These are phyloP conservation scores for Ailanthus altissimus DNA, from an alignment of 345 rosid genomes.

Conservation along the genomic window DNA sequence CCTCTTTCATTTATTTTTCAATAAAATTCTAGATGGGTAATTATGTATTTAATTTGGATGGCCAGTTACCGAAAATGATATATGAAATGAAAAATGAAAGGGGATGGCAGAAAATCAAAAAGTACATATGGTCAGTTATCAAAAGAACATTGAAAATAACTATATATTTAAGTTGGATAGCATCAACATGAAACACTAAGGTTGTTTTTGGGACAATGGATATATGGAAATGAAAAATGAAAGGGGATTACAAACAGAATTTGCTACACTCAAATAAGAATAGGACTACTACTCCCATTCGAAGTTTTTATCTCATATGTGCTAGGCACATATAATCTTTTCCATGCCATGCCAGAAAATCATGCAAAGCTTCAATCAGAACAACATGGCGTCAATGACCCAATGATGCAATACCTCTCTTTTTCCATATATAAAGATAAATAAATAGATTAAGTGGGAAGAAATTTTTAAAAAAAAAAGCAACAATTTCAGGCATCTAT, in stretches of 20 bases:
- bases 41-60: not conserved
- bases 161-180: no score
- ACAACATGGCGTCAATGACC: not conserved
- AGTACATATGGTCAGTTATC: no score
- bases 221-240: not conserved
- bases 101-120: no score
- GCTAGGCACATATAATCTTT: not conserved
- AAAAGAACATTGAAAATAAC: not conserved
- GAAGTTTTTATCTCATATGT: not conserved
- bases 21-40: not conserved
- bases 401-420: not conserved
- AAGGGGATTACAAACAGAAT: not conserved
- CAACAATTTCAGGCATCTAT: not conserved
- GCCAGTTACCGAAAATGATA: not conserved
- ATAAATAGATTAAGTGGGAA: no score
- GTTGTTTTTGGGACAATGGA: no score
- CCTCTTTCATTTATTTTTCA: not conserved
- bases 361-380: not conserved
- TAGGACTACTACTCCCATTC: not conserved
- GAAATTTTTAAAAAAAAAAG: no score
- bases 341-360: not conserved
- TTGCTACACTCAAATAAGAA: not conserved
- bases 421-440: not conserved
- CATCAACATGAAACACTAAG: no score
- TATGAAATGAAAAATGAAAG: no score